Percentiles rank a stretch among this genome's conserved stretches.
phyloP scores from a whole-genome alignment of 2,329 filamentous ascomycete genomes.

The Pleochaeta shiraiana region DNA sequence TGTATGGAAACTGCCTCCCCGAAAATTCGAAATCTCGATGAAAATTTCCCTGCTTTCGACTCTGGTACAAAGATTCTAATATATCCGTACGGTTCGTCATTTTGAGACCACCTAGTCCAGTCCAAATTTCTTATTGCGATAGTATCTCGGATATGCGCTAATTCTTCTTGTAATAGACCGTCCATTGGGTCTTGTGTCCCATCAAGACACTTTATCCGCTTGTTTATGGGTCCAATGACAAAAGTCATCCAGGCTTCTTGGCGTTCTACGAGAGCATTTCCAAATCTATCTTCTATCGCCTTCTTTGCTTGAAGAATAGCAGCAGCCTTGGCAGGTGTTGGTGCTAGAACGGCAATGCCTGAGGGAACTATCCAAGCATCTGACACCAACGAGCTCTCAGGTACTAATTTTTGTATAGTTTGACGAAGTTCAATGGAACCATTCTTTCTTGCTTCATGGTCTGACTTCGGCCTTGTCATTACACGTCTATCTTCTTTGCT shows the following conservation, averaged over 20 bases:
- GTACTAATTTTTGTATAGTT: neutral
- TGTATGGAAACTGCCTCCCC: neutral
- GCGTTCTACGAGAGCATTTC: neutral
- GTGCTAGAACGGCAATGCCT: neutral
- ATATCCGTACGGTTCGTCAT: no score
- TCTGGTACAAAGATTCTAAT: neutral
- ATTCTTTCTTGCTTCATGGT: neutral
- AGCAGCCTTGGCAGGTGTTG: neutral
- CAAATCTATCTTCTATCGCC: neutral
- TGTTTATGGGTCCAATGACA: neutral
- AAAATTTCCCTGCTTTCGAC: neutral
- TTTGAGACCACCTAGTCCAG: neutral
- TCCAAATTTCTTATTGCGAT: neutral
- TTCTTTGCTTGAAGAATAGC: constrained; percentile 1
- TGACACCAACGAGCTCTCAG: neutral
- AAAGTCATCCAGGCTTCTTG: constrained; percentile 2
- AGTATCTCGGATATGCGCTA: neutral
- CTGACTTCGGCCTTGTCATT: neutral
- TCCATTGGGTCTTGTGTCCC: constrained; percentile 1
- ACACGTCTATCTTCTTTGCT: constrained; percentile 1
- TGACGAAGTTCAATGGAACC: neutral
- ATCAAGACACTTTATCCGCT: neutral
- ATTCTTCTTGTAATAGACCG: neutral
- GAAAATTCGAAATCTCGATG: neutral
- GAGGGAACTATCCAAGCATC: neutral